Conservation (phyloP, 2,329 filamentous ascomycete genomes). For the Zymoseptoria brevis region DNA sequence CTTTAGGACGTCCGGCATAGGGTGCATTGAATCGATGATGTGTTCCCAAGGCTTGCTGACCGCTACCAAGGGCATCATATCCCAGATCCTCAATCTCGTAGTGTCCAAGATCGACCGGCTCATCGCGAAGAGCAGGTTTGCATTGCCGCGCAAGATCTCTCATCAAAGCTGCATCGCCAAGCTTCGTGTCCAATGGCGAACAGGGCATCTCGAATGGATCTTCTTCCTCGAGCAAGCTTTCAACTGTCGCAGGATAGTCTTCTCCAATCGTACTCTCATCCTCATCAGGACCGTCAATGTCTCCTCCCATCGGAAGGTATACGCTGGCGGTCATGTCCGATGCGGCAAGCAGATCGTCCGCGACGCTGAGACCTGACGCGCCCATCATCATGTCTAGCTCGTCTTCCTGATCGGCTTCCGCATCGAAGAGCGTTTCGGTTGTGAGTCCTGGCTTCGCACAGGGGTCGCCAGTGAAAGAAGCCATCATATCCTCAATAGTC, state of each 20-base stretch:
- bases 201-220: conserved; percentile 32
- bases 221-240: conserved; percentile 31
- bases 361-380: conserved; percentile 12
- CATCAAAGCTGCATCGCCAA: conserved; percentile 27
- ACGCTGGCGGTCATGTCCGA: conserved; percentile 27
- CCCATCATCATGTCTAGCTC: conserved; percentile 25
- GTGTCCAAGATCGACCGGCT: conserved; percentile 20
- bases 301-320: conserved; percentile 28
- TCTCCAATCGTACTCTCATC: conserved; percentile 12
- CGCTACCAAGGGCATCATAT: conserved; percentile 25
- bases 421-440: conserved; percentile 44
- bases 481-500: conserved; percentile 78
- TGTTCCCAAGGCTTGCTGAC: conserved; percentile 22
- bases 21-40: conserved; percentile 27
- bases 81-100: conserved; percentile 29
- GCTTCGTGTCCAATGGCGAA: conserved; percentile 19
- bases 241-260: conserved; percentile 24
- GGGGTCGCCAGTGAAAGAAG: conserved; percentile 81
- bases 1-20: neutral
- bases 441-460: conserved; percentile 57
- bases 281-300: conserved; percentile 17
- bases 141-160: conserved; percentile 26
- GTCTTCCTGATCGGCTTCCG: conserved; percentile 20
- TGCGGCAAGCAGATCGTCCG: conserved; percentile 34
- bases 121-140: conserved; percentile 11